These are phyloP conservation scores for Auricularia cornea DNA, from an alignment of 768 basidiomycete species.

Conservation along the genomic window DNA sequence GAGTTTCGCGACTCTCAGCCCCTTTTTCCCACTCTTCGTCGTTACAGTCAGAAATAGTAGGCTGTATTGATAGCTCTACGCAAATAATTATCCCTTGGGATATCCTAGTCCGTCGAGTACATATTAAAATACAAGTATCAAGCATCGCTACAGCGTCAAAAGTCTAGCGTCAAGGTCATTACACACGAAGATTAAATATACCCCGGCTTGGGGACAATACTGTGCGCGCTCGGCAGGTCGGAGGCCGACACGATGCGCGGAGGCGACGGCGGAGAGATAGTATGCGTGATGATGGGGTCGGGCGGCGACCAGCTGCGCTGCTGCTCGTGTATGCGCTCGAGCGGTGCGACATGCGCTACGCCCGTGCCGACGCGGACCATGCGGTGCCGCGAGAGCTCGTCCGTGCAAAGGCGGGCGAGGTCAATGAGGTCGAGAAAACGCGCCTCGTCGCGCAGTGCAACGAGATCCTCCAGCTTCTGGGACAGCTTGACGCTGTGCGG, in stretches of 20 bases:
- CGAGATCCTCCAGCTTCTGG: conserved; percentile 45
- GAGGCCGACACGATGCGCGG: not conserved
- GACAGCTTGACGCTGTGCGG: conserved; percentile 30
- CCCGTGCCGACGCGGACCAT: not conserved
- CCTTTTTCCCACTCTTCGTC: too few relatives aligned
- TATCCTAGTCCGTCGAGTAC: too few relatives aligned
- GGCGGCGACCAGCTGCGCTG: not conserved
- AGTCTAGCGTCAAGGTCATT: too few relatives aligned
- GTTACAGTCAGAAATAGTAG: too few relatives aligned
- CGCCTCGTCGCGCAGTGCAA: conserved; percentile 76
- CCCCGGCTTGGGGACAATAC: not conserved
- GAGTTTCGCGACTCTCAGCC: too few relatives aligned
- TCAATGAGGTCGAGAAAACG: conserved; percentile 60
- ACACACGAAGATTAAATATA: not conserved
- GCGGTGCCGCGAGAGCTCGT: conserved; percentile 50
- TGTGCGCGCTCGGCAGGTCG: not conserved
- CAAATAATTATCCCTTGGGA: too few relatives aligned
- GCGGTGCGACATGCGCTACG: not conserved
- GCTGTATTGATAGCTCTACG: too few relatives aligned
- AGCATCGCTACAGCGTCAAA: too few relatives aligned
- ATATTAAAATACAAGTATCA: too few relatives aligned
- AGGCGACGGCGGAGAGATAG: not conserved
- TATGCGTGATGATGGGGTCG: not conserved
- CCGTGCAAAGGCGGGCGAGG: conserved; percentile 55
- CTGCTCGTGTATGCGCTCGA: not conserved